A percentile compares a stretch with the other conserved stretches of the same genome.
Conservation (phyloP, 129 eudicot species). For the Smallanthus sonchifolius region DNA sequence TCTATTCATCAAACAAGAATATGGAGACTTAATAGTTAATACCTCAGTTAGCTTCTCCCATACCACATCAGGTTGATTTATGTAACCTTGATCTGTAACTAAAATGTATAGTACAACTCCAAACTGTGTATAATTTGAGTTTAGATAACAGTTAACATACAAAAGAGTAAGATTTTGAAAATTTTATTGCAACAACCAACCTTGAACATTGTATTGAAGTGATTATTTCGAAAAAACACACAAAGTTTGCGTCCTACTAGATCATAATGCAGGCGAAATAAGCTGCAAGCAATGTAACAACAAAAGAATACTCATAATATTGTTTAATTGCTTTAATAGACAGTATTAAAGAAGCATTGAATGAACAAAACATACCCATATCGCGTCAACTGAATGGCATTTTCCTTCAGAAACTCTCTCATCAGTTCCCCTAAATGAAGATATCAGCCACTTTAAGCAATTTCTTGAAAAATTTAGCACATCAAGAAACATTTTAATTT, state of each 20-base stretch:
- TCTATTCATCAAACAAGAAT: not conserved
- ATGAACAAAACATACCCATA: constrained; percentile 57
- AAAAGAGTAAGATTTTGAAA: constrained; percentile 1
- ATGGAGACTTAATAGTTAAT: not conserved
- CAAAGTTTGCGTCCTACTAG: constrained; percentile 78
- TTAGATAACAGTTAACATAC: constrained; percentile 12
- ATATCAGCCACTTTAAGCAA: constrained; percentile 21
- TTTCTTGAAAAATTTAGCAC: not conserved
- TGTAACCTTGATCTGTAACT: constrained; percentile 87
- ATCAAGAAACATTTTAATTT: constrained; percentile 1
- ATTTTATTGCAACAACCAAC: constrained; percentile 36
- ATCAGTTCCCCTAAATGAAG: constrained; percentile 60
- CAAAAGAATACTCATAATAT: not conserved
- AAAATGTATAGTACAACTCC: constrained; percentile 69
- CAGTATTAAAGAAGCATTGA: not conserved
- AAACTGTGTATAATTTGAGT: constrained; percentile 45
- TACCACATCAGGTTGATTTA: constrained; percentile 78
- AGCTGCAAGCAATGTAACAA: constrained; percentile 39
- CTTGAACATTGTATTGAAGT: constrained; percentile 97
- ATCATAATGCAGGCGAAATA: constrained; percentile 62
- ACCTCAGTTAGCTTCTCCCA: constrained; percentile 99
- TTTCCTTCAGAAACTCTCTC: constrained; percentile 52
- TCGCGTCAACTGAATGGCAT: constrained; percentile 75
- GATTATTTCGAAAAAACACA: constrained; percentile 90
- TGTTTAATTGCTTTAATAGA: not conserved